Percentiles rank a stretch among this genome's conserved stretches.
Evolutionary conservation across 208 protist species (phyloP).

Genomic region (Novymonas esmeraldas): DNA sequence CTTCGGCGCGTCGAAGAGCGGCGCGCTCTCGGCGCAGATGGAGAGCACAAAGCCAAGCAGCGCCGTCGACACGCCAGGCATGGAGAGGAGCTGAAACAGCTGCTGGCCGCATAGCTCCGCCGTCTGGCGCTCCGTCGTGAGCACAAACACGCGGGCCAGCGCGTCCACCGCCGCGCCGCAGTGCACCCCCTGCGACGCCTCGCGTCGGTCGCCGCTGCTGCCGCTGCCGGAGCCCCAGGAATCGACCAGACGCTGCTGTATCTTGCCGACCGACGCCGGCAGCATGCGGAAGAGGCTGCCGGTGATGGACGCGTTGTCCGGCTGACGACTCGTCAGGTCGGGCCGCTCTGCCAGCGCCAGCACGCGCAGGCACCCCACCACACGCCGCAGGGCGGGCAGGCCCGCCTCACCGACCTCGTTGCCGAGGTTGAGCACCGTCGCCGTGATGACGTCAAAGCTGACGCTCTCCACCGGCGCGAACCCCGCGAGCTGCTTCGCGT

Average conservation of each 20-base stretch:
- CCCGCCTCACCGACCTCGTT: conserved; percentile 25
- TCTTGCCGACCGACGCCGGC: conserved; percentile 27
- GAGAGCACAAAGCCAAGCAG: conserved; percentile 43
- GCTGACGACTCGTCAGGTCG: conserved; percentile 5
- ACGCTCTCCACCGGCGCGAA: conserved; percentile 37
- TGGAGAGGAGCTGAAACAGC: conserved; percentile 47
- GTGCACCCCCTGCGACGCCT: conserved; percentile 10
- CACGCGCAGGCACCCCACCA: conserved; percentile 26
- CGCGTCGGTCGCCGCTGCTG: conserved; percentile 16
- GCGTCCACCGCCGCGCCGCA: conserved; percentile 29
- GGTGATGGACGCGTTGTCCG: conserved; percentile 2
- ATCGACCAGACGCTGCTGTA: conserved; percentile 29
- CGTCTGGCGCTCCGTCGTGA: conserved; percentile 25
- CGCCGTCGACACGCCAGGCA: conserved; percentile 20
- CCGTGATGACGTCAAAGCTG: conserved; percentile 38
- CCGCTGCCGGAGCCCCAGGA: conserved; percentile 16
- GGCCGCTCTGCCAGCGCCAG: conserved; percentile 31
- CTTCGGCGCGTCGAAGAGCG: conserved; percentile 34
- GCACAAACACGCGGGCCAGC: conserved; percentile 52
- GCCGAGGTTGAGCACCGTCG: conserved; percentile 35
- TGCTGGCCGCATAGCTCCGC: conserved; percentile 40
- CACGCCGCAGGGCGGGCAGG: conserved; percentile 19
- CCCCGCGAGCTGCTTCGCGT: conserved; percentile 35
- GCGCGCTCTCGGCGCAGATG: conserved; percentile 44
- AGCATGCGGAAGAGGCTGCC: conserved; percentile 31